A percentile compares a stretch with the other conserved stretches of the same genome.
phyloP scores from a whole-genome alignment of 768 basidiomycete species.

The Pisolithus microcarpus region DNA sequence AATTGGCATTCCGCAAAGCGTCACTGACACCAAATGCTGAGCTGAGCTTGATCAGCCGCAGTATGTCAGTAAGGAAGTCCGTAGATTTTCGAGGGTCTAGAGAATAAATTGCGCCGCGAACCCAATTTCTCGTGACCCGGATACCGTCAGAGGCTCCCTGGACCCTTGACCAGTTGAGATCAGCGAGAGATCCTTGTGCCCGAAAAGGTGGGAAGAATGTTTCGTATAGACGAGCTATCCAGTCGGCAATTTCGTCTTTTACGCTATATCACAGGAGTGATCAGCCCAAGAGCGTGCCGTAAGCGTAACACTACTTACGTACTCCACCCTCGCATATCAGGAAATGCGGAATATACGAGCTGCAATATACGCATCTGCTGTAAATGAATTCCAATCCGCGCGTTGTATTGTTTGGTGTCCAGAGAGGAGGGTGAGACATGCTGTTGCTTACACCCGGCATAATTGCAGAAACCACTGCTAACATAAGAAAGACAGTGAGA shows the following conservation, averaged over 20 bases:
- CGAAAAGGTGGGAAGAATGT: conserved; percentile 42
- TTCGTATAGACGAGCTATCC: conserved; percentile 44
- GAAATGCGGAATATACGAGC: conserved; percentile 14
- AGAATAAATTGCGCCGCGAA: conserved; percentile 32
- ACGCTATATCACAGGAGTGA: not conserved
- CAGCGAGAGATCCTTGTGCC: conserved; percentile 36
- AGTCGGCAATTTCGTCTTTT: conserved; percentile 16
- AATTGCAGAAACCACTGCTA: conserved; percentile 27
- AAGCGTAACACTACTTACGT: conserved; percentile 1
- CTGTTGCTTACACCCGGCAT: conserved; percentile 27
- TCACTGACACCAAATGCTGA: conserved; percentile 32
- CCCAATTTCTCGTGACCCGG: conserved; percentile 39
- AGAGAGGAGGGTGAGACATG: conserved; percentile 27
- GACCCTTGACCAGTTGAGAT: conserved; percentile 30
- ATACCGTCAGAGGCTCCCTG: conserved; percentile 34
- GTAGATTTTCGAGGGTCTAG: conserved; percentile 14
- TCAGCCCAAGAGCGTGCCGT: not conserved
- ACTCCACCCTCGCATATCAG: not conserved
- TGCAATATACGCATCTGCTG: conserved; percentile 45
- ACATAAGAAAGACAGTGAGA: conserved; percentile 34
- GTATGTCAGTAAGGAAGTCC: conserved; percentile 35
- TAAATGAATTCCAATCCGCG: conserved; percentile 38
- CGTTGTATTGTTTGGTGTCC: conserved; percentile 32
- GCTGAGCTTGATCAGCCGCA: conserved; percentile 32
- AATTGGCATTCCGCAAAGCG: conserved; percentile 29